Percentiles rank a stretch among this genome's conserved stretches.
phyloP scores from a whole-genome alignment of 306 rosid species.

The Glycine tomentella region DNA sequence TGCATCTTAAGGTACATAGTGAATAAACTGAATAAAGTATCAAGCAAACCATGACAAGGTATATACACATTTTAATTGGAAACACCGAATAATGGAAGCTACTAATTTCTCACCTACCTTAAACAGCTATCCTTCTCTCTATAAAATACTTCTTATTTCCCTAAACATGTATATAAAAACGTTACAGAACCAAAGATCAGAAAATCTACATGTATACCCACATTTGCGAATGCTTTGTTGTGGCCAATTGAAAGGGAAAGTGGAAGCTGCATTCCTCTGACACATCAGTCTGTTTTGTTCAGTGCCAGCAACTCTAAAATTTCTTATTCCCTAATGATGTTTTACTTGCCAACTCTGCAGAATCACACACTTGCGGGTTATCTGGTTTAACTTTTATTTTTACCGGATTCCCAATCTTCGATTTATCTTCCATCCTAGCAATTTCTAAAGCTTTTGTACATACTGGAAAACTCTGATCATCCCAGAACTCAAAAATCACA shows the following conservation, averaged over 20 bases:
- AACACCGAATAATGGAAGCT: background rate
- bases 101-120: slow-evolving; percentile 3
- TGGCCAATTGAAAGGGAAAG: slow-evolving; percentile 48
- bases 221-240: slow-evolving; percentile 46
- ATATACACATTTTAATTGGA: background rate
- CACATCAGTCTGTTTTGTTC: slow-evolving; percentile 40
- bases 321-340: slow-evolving; percentile 35
- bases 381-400: slow-evolving; percentile 79
- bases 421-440: slow-evolving; percentile 83
- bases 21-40: background rate
- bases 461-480: no score
- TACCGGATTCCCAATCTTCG: slow-evolving; percentile 90
- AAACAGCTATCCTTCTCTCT: background rate
- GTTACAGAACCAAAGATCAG: slow-evolving; percentile 4
- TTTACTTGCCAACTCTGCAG: slow-evolving; percentile 47
- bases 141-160: slow-evolving; percentile 5
- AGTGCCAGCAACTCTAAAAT: slow-evolving; percentile 41
- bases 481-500: no score
- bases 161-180: background rate
- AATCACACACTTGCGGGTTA: slow-evolving; percentile 38
- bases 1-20: slow-evolving; percentile 12
- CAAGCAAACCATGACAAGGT: slow-evolving; percentile 4
- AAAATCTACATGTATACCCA: slow-evolving; percentile 43
- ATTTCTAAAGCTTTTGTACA: slow-evolving; percentile 76
- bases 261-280: slow-evolving; percentile 29